Evolutionary conservation across 768 basidiomycete genomes (phyloP).

Genomic region (Mycena indigotica): DNA sequence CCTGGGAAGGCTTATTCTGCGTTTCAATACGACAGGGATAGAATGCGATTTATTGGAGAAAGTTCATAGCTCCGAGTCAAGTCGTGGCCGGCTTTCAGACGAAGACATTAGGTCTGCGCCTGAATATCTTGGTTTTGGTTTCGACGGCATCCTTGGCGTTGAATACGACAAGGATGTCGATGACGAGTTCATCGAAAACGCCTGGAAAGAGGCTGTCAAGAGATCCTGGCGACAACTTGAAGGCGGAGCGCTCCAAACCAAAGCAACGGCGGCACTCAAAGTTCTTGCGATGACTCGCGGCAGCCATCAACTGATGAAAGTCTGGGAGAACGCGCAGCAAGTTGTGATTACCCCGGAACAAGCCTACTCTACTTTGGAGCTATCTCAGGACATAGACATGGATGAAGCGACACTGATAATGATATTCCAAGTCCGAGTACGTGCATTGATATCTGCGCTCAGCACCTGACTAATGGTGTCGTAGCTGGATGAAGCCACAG

Average conservation of each 20-base stretch:
- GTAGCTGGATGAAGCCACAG: conserved; percentile 68
- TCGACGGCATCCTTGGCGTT: conserved; percentile 55
- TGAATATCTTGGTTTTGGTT: conserved; percentile 65
- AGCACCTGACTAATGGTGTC: conserved; percentile 6
- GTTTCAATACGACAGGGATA: conserved; percentile 49
- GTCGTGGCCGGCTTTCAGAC: conserved; percentile 62
- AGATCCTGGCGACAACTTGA: conserved; percentile 56
- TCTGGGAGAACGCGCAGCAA: conserved; percentile 58
- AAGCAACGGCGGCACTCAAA: conserved; percentile 69
- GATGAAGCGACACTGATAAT: conserved; percentile 80
- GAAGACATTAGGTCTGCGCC: conserved; percentile 56
- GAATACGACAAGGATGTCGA: conserved; percentile 74
- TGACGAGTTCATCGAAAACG: conserved; percentile 68
- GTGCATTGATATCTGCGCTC: conserved; percentile 22
- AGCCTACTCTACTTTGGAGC: conserved; percentile 73
- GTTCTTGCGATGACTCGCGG: conserved; percentile 67
- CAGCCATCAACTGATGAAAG: conserved; percentile 48
- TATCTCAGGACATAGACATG: conserved; percentile 56
- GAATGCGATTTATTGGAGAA: conserved; percentile 55
- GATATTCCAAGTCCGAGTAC: conserved; percentile 70
- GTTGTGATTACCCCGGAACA: conserved; percentile 64
- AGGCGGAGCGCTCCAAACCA: conserved; percentile 49
- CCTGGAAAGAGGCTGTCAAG: conserved; percentile 65
- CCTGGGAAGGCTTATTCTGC: conserved; percentile 52
- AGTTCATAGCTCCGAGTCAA: conserved; percentile 61